Conservation (phyloP, 108 stramenopile genomes). For the Cyclotella cryptica region DNA sequence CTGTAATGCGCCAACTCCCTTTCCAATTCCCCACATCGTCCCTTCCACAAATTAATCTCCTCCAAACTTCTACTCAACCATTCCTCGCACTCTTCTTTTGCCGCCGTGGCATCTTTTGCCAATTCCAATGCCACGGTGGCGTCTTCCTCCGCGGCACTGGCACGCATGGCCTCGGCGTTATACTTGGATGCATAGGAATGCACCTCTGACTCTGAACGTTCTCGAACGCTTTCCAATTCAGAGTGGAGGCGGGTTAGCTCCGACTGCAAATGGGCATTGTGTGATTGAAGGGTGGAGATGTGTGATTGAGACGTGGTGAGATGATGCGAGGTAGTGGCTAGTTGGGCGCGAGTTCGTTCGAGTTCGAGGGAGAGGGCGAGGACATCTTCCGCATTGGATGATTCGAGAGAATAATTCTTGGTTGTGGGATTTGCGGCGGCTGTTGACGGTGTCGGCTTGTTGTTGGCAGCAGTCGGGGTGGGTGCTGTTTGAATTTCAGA, state of each 20-base stretch:
- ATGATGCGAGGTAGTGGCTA: constrained; percentile 59
- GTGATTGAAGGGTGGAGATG: constrained; percentile 29
- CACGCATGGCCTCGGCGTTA: constrained; percentile 31
- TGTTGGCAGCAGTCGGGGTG: not conserved
- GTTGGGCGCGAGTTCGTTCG: constrained; percentile 66
- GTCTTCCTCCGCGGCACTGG: constrained; percentile 88
- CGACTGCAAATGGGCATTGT: constrained; percentile 49
- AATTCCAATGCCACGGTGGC: constrained; percentile 78
- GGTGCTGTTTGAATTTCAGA: not conserved
- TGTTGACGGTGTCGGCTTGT: not conserved
- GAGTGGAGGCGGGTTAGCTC: constrained; percentile 44
- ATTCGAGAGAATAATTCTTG: constrained; percentile 23
- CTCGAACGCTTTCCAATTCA: constrained; percentile 32
- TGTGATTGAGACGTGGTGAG: constrained; percentile 56
- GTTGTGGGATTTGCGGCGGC: constrained; percentile 24
- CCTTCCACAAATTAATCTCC: constrained; percentile 17
- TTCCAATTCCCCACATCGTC: constrained; percentile 28
- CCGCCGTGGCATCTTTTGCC: constrained; percentile 73
- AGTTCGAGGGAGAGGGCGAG: constrained; percentile 72
- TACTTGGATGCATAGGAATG: constrained; percentile 52
- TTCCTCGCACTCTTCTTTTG: constrained; percentile 69
- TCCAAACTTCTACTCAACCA: constrained; percentile 50
- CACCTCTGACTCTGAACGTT: constrained; percentile 26
- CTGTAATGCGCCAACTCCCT: constrained; percentile 2
- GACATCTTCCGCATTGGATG: constrained; percentile 80